Evolutionary conservation across 352 stramenopile species (phyloP).

Genomic region (Phytophthora melonis): DNA sequence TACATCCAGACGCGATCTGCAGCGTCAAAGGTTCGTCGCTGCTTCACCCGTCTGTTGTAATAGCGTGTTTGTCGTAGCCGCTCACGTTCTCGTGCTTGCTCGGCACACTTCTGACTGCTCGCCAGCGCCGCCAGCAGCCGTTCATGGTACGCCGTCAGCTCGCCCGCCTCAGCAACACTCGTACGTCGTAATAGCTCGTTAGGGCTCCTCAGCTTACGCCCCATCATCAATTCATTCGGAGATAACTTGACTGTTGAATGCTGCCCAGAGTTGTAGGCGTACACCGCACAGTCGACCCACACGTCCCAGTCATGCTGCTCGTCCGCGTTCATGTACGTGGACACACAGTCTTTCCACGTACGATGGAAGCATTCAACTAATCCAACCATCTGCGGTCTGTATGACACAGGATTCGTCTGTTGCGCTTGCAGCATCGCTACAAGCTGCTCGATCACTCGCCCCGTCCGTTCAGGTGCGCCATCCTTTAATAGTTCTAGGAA

Average conservation of each 20-base stretch:
- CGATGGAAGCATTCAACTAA: neutral
- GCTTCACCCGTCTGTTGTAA: too few relatives aligned
- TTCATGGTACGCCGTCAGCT: neutral
- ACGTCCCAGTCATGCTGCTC: neutral
- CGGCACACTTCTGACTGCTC: too few relatives aligned
- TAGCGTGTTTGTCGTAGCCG: too few relatives aligned
- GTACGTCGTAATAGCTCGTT: neutral
- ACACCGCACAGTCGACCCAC: neutral
- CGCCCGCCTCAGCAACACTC: neutral
- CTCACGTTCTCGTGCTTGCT: too few relatives aligned
- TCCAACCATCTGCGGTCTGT: neutral
- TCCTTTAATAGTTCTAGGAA: neutral
- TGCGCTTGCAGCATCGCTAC: neutral
- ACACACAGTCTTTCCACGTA: neutral
- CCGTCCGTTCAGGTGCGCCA: neutral
- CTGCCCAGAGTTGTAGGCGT: neutral
- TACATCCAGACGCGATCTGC: too few relatives aligned
- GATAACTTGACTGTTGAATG: neutral
- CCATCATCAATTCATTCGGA: constrained; percentile 5
- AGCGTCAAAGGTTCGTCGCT: too few relatives aligned
- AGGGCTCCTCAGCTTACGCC: neutral
- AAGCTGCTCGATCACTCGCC: neutral
- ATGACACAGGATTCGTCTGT: neutral
- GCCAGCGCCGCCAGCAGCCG: neutral
- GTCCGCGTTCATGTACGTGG: neutral